Percentiles rank a stretch among this genome's conserved stretches.
These are phyloP conservation scores for Amniculicola lignicola DNA, from an alignment of 495 filamentous ascomycete genomes.

Conservation along the genomic window DNA sequence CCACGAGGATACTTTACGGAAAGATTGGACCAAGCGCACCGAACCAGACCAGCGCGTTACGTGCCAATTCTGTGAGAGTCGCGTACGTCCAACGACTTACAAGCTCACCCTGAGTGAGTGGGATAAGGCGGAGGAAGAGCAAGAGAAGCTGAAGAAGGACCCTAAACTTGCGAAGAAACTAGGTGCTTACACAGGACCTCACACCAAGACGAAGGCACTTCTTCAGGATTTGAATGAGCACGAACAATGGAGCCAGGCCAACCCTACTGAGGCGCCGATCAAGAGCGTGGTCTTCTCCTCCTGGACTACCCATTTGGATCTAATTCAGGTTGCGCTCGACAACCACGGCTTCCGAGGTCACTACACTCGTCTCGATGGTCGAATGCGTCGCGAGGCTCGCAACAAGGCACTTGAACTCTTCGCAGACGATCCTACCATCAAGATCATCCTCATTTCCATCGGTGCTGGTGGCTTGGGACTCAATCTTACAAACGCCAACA, in stretches of 20 bases:
- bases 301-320: constrained; percentile 91
- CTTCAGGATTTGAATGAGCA: constrained; percentile 61
- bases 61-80: constrained; percentile 66
- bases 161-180: constrained; percentile 58
- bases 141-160: constrained; percentile 46
- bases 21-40: constrained; percentile 24
- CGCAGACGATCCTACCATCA: constrained; percentile 65
- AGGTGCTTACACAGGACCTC: constrained; percentile 74
- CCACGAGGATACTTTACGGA: constrained; percentile 59
- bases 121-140: constrained; percentile 55
- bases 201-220: constrained; percentile 84
- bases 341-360: constrained; percentile 58
- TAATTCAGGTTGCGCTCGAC: constrained; percentile 82
- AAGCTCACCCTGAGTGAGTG: constrained; percentile 64
- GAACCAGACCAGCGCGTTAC: constrained; percentile 43
- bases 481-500: constrained; percentile 80
- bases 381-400: constrained; percentile 71
- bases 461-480: constrained; percentile 88
- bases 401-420: constrained; percentile 71
- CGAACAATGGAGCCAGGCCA: constrained; percentile 55
- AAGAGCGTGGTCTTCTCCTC: constrained; percentile 88
- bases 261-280: constrained; percentile 62
- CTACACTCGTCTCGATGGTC: constrained; percentile 86
- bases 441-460: constrained; percentile 86
- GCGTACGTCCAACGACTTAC: constrained; percentile 57